Percentiles rank a stretch among this genome's conserved stretches.
Conservation (phyloP, 345 rosid species). For the Corchorus olitorius region DNA sequence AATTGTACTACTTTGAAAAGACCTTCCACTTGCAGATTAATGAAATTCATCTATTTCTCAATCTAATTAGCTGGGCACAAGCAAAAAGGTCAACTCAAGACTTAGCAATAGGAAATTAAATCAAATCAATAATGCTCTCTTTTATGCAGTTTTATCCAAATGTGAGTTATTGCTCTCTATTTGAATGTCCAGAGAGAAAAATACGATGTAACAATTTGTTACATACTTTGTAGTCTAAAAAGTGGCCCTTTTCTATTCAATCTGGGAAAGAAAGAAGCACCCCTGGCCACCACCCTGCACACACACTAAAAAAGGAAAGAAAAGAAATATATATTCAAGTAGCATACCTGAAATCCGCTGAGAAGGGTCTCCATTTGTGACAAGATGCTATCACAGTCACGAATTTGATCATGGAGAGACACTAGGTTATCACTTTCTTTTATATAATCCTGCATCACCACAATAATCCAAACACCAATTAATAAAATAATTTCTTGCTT, state of each 20-base stretch:
- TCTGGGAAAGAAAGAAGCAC: neutral
- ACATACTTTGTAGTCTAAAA: neutral
- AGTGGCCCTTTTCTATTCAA: neutral
- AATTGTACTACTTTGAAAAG: neutral
- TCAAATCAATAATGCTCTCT: neutral
- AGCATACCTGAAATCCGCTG: constrained; percentile 88
- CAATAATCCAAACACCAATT: constrained; percentile 13
- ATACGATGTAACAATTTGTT: neutral
- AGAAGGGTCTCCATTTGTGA: constrained; percentile 98
- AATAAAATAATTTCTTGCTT: neutral
- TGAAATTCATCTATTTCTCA: neutral
- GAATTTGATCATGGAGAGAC: constrained; percentile 97
- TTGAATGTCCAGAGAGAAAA: neutral
- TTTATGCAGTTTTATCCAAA: neutral
- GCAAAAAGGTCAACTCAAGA: neutral
- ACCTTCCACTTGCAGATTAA: constrained; percentile 1
- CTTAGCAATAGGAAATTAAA: neutral
- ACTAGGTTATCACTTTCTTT: constrained; percentile 95
- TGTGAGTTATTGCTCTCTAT: neutral
- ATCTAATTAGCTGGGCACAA: neutral
- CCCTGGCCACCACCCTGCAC: too few relatives aligned
- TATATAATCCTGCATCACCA: constrained; percentile 75
- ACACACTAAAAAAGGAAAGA: neutral
- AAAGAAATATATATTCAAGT: neutral
- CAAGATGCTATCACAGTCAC: constrained; percentile 86